Percentiles rank a stretch among this genome's conserved stretches.
phyloP scores from a whole-genome alignment of 1,284 basidiomycete genomes.

The Cryptococcus sp. region DNA sequence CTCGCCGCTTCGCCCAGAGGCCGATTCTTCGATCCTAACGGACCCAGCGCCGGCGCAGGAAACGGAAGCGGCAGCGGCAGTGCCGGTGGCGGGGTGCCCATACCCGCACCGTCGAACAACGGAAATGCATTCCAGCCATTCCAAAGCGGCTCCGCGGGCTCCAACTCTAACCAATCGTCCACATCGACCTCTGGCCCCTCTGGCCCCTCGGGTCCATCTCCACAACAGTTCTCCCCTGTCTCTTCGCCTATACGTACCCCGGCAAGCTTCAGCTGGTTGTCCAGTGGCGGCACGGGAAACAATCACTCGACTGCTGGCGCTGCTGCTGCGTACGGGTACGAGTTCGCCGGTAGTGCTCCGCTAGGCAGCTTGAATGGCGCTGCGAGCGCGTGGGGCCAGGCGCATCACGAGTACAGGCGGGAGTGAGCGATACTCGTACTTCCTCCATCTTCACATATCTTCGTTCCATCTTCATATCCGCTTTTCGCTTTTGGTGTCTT shows the following conservation, averaged over 20 bases:
- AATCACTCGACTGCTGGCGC: slow-evolving; percentile 12
- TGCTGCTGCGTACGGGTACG: slow-evolving; percentile 13
- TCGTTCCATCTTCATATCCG: no score
- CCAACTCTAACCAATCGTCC: neutral
- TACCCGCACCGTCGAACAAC: slow-evolving; percentile 9
- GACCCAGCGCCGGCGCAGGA: neutral
- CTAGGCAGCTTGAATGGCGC: slow-evolving; percentile 36
- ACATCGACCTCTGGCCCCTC: slow-evolving; percentile 13
- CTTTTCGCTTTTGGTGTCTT: no score
- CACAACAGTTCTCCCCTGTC: slow-evolving; percentile 37
- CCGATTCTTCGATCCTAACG: slow-evolving; percentile 29
- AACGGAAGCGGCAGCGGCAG: neutral
- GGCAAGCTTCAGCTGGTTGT: slow-evolving; percentile 41
- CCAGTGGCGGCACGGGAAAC: slow-evolving; percentile 19
- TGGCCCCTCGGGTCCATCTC: neutral
- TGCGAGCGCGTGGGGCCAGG: slow-evolving; percentile 37
- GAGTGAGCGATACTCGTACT: no score
- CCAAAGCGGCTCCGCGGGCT: neutral
- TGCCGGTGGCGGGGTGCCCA: slow-evolving; percentile 1
- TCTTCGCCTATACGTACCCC: slow-evolving; percentile 45
- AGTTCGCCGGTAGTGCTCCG: slow-evolving; percentile 6
- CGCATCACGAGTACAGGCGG: no score
- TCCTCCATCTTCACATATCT: no score
- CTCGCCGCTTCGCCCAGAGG: slow-evolving; percentile 41
- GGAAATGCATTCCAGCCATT: slow-evolving; percentile 21